phyloP scores from a whole-genome alignment of 495 filamentous ascomycete species.

The Xylaria palmicola region DNA sequence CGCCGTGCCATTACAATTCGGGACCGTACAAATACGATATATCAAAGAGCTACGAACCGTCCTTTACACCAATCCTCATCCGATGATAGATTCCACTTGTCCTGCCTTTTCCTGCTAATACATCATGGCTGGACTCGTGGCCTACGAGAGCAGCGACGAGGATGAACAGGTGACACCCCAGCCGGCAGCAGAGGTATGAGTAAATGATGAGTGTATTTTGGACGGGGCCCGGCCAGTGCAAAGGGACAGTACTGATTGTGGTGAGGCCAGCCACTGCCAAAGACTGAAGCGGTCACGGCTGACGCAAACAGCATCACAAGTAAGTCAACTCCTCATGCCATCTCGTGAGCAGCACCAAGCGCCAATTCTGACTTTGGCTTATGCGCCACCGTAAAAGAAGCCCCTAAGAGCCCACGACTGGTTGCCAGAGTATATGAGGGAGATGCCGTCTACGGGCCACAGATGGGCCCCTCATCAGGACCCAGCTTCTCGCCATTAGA shows the following conservation, averaged over 20 bases:
- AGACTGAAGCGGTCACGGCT: constrained; percentile 22
- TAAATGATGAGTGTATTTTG: constrained; percentile 13
- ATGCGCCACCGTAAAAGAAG: constrained; percentile 16
- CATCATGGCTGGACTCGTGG: constrained; percentile 65
- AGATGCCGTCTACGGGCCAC: constrained; percentile 26
- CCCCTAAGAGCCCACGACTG: constrained; percentile 3
- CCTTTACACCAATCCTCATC: background rate
- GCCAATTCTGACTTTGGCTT: constrained; percentile 7
- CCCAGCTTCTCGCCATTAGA: constrained; percentile 36
- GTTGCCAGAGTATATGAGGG: constrained; percentile 16
- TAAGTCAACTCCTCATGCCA: constrained; percentile 15
- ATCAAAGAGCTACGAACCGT: background rate
- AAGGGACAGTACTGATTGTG: constrained; percentile 33
- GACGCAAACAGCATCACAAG: constrained; percentile 11
- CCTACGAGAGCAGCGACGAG: constrained; percentile 78
- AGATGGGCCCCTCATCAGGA: constrained; percentile 29
- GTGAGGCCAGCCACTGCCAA: constrained; percentile 32
- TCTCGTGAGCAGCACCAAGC: constrained; percentile 22
- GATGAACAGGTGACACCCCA: constrained; percentile 52
- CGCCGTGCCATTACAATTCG: background rate
- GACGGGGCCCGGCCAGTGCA: background rate
- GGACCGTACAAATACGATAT: background rate
- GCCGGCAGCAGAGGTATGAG: constrained; percentile 30
- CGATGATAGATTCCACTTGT: background rate
- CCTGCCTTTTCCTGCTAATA: background rate